Percentiles rank a stretch among this genome's conserved stretches.
phyloP scores from a whole-genome alignment of 2,329 filamentous ascomycete species.

The Microsporum audouinii region DNA sequence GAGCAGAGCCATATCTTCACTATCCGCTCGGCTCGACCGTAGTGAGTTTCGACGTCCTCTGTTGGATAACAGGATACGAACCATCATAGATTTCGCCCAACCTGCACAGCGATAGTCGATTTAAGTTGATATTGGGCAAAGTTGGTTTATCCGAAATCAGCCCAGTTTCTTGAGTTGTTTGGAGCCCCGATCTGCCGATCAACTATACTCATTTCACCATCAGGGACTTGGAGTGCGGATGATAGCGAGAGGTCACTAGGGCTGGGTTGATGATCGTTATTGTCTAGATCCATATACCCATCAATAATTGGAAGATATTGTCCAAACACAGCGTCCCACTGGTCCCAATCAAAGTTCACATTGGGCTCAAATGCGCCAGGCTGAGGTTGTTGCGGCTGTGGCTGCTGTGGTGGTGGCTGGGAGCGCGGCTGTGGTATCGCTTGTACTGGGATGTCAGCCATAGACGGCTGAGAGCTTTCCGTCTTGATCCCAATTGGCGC shows the following conservation, averaged over 20 bases:
- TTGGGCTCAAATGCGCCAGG: conserved; percentile 20
- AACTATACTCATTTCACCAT: conserved; percentile 4
- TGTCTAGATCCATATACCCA: conserved; percentile 34
- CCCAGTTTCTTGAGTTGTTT: conserved; percentile 10
- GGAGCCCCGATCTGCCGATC: background rate
- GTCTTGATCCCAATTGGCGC: background rate
- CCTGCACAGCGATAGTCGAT: background rate
- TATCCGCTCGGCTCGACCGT: too few species aligned
- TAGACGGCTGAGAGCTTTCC: background rate
- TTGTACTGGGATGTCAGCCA: background rate
- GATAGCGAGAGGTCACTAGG: background rate
- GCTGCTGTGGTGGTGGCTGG: background rate
- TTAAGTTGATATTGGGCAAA: background rate
- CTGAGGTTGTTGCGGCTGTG: background rate
- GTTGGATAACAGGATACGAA: background rate
- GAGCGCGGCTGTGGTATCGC: background rate
- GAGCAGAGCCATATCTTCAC: too few species aligned
- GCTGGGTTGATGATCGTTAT: background rate
- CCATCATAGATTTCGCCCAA: background rate
- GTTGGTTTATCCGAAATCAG: conserved; percentile 12
- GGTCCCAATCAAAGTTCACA: conserved; percentile 39
- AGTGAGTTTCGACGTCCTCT: too few species aligned
- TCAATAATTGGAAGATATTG: conserved; percentile 36
- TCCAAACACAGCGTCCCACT: conserved; percentile 40
- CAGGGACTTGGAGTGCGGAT: background rate